phyloP scores from a whole-genome alignment of 768 basidiomycete species.

The Podaxis pistillaris region DNA sequence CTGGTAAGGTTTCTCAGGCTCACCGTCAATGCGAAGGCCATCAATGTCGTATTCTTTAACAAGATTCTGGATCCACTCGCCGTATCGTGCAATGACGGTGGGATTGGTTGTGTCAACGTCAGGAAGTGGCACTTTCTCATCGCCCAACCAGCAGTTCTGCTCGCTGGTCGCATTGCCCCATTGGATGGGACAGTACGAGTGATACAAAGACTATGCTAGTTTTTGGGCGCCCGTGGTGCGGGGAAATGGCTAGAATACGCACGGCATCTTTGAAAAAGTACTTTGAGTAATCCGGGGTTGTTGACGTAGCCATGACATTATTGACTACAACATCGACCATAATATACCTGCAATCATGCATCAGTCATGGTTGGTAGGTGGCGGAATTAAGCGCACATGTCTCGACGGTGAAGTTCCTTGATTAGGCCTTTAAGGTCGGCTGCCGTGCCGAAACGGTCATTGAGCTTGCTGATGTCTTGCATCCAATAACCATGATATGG shows the following conservation, averaged over 20 bases:
- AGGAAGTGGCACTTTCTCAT: constrained; percentile 66
- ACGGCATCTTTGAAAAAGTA: constrained; percentile 71
- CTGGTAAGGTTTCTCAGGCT: constrained; percentile 12
- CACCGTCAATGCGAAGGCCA: constrained; percentile 83
- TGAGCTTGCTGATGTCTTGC: constrained; percentile 64
- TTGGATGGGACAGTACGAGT: constrained; percentile 74
- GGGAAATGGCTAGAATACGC: constrained; percentile 15
- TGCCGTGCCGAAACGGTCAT: constrained; percentile 67
- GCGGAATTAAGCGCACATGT: constrained; percentile 49
- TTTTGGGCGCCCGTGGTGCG: neutral
- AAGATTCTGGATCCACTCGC: constrained; percentile 65
- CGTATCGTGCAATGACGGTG: constrained; percentile 59
- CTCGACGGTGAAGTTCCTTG: constrained; percentile 62
- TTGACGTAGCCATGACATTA: constrained; percentile 75
- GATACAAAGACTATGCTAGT: constrained; percentile 56
- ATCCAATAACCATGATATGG: constrained; percentile 89
- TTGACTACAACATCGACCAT: constrained; percentile 89
- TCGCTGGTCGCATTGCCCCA: constrained; percentile 69
- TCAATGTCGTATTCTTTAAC: constrained; percentile 76
- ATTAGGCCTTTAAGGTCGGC: constrained; percentile 71
- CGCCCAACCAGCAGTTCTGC: constrained; percentile 83
- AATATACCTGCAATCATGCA: constrained; percentile 47
- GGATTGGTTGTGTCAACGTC: constrained; percentile 78
- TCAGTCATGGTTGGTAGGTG: constrained; percentile 4
- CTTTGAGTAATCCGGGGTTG: constrained; percentile 58